Conservation (phyloP, 805 yeast genomes). For the Candida khao-thaluensis region DNA sequence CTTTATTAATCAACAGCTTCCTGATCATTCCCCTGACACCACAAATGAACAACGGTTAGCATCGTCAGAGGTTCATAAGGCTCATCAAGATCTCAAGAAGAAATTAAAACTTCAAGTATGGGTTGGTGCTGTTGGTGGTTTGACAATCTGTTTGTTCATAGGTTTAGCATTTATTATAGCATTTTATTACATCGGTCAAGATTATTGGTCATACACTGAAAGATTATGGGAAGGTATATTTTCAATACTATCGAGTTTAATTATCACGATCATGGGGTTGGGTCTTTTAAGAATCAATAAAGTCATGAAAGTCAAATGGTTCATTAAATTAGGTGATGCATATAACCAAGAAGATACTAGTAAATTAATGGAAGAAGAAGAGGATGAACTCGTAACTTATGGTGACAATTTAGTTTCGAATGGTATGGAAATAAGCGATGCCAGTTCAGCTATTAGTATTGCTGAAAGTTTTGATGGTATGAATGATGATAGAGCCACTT, state of each 20-base stretch:
- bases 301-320: slow-evolving; percentile 76
- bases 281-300: slow-evolving; percentile 78
- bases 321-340: slow-evolving; percentile 45
- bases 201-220: slow-evolving; percentile 85
- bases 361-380: slow-evolving; percentile 5
- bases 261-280: slow-evolving; percentile 85
- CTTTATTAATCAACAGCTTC: slow-evolving; percentile 55
- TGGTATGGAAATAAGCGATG: slow-evolving; percentile 1
- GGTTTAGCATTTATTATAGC: slow-evolving; percentile 70
- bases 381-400: background rate
- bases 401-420: background rate
- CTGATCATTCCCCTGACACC: background rate
- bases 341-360: slow-evolving; percentile 18
- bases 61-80: background rate
- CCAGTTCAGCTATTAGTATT: slow-evolving; percentile 1
- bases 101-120: slow-evolving; percentile 67
- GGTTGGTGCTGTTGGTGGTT: slow-evolving; percentile 75
- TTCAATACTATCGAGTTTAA: slow-evolving; percentile 71
- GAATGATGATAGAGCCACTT: background rate
- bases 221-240: slow-evolving; percentile 87
- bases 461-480: background rate
- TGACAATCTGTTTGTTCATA: slow-evolving; percentile 63
- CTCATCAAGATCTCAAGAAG: background rate
- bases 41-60: background rate
- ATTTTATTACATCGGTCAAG: slow-evolving; percentile 77